A percentile compares a stretch with the other conserved stretches of the same genome.
Conservation (phyloP, 2,329 filamentous ascomycete genomes). For the Nemania sp. region DNA sequence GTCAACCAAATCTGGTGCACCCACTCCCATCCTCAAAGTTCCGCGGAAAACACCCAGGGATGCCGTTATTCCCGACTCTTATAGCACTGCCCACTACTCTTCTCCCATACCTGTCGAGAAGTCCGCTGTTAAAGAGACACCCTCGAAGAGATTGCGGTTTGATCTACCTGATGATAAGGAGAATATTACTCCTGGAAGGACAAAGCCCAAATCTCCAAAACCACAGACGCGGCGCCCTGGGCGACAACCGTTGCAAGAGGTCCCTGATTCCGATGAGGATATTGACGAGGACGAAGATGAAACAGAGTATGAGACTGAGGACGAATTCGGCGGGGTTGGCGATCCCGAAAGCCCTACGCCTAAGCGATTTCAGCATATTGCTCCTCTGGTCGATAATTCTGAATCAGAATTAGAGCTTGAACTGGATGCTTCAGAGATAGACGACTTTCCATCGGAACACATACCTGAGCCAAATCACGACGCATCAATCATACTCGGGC, state of each 20-base stretch:
- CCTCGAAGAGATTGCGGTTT: constrained; percentile 35
- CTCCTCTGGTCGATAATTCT: not conserved
- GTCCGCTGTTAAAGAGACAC: constrained; percentile 29
- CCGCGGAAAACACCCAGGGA: constrained; percentile 29
- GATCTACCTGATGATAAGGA: constrained; percentile 40
- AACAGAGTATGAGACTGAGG: constrained; percentile 32
- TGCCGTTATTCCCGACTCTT: constrained; percentile 37
- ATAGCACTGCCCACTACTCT: constrained; percentile 35
- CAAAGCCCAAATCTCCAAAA: constrained; percentile 39
- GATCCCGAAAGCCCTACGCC: constrained; percentile 24
- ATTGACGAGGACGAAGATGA: constrained; percentile 29
- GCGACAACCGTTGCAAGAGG: constrained; percentile 34
- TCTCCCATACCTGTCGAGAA: constrained; percentile 31
- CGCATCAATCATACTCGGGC: not conserved
- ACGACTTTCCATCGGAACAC: constrained; percentile 25
- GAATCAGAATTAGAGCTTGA: constrained; percentile 21
- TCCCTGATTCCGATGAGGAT: constrained; percentile 38
- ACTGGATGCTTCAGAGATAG: constrained; percentile 20
- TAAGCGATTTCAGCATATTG: constrained; percentile 1
- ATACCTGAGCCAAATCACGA: constrained; percentile 27
- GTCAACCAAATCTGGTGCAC: constrained; percentile 32
- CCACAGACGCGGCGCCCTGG: constrained; percentile 25
- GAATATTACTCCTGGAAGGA: constrained; percentile 40
- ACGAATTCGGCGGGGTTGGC: constrained; percentile 20
- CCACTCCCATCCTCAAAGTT: constrained; percentile 29